These are phyloP conservation scores for Mortierella sp. DNA, from an alignment of 371 early-diverging fungal genomes.

Conservation along the genomic window DNA sequence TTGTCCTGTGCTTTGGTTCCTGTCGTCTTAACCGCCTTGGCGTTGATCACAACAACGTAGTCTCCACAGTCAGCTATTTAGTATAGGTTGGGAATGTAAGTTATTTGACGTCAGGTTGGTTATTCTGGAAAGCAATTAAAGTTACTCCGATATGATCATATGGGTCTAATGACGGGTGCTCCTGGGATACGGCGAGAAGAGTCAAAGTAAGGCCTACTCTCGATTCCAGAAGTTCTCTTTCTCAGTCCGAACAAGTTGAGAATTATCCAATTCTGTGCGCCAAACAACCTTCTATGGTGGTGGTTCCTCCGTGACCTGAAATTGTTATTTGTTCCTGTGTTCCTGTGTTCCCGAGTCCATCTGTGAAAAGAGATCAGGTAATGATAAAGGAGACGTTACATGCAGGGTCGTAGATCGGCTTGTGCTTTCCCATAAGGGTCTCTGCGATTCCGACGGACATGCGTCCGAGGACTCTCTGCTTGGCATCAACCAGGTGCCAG, in stretches of 20 bases:
- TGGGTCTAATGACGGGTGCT: not conserved
- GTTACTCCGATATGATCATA: not conserved
- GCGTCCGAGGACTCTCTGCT: conserved; percentile 90
- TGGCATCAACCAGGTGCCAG: conserved; percentile 97
- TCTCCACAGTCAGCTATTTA: conserved; percentile 94
- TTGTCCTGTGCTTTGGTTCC: conserved; percentile 94
- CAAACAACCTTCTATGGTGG: not conserved
- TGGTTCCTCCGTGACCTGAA: too few relatives aligned
- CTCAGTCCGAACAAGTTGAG: not conserved
- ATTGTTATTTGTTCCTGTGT: not conserved
- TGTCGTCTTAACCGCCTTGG: conserved; percentile 85
- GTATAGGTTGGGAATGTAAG: not conserved
- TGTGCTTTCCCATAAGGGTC: conserved; percentile 98
- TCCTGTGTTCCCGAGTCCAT: not conserved
- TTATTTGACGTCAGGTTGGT: not conserved
- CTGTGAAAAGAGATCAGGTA: not conserved
- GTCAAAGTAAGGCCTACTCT: not conserved
- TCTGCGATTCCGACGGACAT: conserved; percentile 91
- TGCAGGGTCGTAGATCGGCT: conserved; percentile 95
- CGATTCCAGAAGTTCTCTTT: not conserved
- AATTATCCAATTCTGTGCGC: not conserved
- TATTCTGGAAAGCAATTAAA: not conserved
- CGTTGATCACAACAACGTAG: conserved; percentile 98
- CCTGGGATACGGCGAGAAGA: not conserved
- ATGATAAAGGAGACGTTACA: conserved; percentile 63